Base-by-base conservation (phyloP, 352 stramenopile species). In the Globisporangium emineosum region DNA sequence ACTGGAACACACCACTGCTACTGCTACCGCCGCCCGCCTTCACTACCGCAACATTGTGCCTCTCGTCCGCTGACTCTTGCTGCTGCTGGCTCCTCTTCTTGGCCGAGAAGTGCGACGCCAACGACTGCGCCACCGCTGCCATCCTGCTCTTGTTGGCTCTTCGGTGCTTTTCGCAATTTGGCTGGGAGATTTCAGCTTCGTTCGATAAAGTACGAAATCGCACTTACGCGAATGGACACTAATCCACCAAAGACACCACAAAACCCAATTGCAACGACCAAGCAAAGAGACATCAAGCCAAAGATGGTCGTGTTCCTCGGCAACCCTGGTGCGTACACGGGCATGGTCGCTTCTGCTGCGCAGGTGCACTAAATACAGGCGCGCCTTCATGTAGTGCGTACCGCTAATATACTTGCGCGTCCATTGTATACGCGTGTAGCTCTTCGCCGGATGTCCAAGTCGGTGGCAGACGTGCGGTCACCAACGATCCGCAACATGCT, bases 271-370 rank as follows among this genome's bases (percentile, higher is more conserved):
- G 19, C 17, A 32, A 57, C n/a, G 2, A 57, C 27, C 51, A 57
- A 51, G 43, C 43, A 51, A 19, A 49, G 10, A 53, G 9, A 19
- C 23, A 33, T 6, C 4, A 19, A 35, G 25, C 3, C 52, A 33
- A 73, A 42, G 69, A 72, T 80, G 77, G 75, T 91, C 37, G 81
- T 91, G 43, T 89, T 90, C 59, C 79, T 91, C 25, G 83, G 83
- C 29, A 91, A 90, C 64, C 74, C 81, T 25, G 81, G 83, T 90
- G 64, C 70, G 73, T 68, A 29, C 30, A 66, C 62, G 29, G 49
- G 17, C 17, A 17, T 21, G 40, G 19, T 21, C 40, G 40, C 40
- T n/a, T 47, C 17, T 47, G 17, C 19, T 47, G 17, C 4, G 19
- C 4, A 6, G 13, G 2, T 10, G 6, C 17, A 19, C 3, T 43